These are phyloP conservation scores for Acaromyces ingoldii DNA, from an alignment of 1,284 basidiomycete species.

Conservation along the genomic window DNA sequence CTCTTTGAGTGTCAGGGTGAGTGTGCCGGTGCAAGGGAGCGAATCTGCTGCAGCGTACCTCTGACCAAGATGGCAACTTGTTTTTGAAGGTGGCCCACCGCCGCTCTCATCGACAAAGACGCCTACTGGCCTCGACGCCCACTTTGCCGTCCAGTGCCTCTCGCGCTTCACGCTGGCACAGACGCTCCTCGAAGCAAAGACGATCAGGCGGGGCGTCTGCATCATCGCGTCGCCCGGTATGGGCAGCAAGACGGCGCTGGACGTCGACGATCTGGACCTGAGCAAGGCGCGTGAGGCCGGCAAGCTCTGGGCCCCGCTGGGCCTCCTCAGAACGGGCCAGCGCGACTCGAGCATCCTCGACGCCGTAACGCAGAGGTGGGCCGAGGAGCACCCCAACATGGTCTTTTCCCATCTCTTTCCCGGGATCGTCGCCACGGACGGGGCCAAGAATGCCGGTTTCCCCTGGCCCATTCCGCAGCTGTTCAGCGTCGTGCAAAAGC, in stretches of 20 bases:
- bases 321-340: conserved; percentile 18
- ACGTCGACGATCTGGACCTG: conserved; percentile 44
- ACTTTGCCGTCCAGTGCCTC: conserved; percentile 51
- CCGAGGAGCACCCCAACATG: conserved; percentile 28
- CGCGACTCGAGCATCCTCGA: conserved; percentile 28
- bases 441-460: conserved; percentile 41
- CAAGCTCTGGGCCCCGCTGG: conserved; percentile 18
- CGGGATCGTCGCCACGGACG: conserved; percentile 40
- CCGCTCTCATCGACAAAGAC: conserved; percentile 13
- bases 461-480: conserved; percentile 36
- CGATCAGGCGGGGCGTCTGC: conserved; percentile 43
- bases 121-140: conserved; percentile 28
- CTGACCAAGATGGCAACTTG: neutral
- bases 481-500: neutral
- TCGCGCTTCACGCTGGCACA: conserved; percentile 51
- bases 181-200: conserved; percentile 39
- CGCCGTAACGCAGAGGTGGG: conserved; percentile 15
- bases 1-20: conserved; percentile 50
- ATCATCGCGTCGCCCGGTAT: conserved; percentile 45
- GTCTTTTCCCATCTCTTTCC: conserved; percentile 39
- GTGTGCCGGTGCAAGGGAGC: neutral
- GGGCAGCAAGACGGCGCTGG: conserved; percentile 20
- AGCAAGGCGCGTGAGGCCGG: conserved; percentile 21
- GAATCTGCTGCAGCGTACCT: neutral
- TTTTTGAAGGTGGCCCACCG: conserved; percentile 18